Evolutionary conservation across 2,329 filamentous ascomycete species (phyloP).

Genomic region (Drechslerella dactyloides): DNA sequence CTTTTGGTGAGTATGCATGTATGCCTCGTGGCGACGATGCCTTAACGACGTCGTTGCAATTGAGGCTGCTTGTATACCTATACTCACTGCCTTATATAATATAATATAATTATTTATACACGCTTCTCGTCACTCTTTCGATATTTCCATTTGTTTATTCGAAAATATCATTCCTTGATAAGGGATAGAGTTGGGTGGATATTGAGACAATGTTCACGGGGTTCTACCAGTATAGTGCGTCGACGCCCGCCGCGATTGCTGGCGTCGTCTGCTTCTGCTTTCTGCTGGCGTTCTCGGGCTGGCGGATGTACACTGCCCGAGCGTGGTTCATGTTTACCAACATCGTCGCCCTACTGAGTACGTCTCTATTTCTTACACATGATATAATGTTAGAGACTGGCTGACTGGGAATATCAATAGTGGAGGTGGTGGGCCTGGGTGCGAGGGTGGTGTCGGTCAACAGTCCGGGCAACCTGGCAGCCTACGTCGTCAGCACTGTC

Average conservation of each 20-base stretch:
- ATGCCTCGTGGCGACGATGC: no score
- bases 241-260: constrained; percentile 11
- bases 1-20: no score
- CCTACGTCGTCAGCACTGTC: constrained; percentile 18
- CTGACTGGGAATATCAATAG: neutral
- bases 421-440: constrained; percentile 21
- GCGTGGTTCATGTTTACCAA: constrained; percentile 34
- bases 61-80: no score
- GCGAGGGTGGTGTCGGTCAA: constrained; percentile 16
- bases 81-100: no score
- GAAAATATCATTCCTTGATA: no score
- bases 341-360: constrained; percentile 22
- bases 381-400: neutral
- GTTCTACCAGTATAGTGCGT: constrained; percentile 12
- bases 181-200: no score
- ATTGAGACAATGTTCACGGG: neutral
- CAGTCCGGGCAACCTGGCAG: constrained; percentile 7
- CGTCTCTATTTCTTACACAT: constrained; percentile 11
- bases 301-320: constrained; percentile 5
- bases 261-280: constrained; percentile 11
- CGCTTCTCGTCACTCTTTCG: no score
- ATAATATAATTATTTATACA: no score
- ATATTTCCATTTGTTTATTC: no score
- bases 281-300: constrained; percentile 20
- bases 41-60: no score